Evolutionary conservation across 495 filamentous ascomycete species (phyloP), one percentile per base, ranked within the genome.

Genomic region (Halenospora varia): DNA sequence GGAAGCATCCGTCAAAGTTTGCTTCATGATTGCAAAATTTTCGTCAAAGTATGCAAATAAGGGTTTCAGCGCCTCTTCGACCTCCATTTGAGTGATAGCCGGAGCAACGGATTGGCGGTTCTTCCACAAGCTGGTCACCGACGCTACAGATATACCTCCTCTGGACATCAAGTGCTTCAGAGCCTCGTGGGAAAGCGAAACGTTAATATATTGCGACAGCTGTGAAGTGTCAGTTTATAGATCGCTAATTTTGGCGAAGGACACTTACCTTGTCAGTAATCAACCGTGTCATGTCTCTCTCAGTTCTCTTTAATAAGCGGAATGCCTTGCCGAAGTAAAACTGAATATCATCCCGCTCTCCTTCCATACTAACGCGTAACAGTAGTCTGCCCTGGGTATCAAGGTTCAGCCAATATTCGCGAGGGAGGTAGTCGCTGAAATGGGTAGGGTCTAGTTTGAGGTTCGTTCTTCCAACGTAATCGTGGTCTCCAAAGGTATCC

Each of bases 291-390:
- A 99, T 99, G 68, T 99, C 94, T 57, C 92, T 81, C 71, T 97
- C 94, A 0, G 92, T 95, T 55, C 94, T 82, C 78, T 97, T 97
- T 63, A 97, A 76, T 25, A 89, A 92, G 51, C 94, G 81, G 75
- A 99, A 97, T 40, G 93, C 89, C 74, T 96, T 97, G 56, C 92
- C 94, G 74, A 97, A 97, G 66, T 96, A 94, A 68, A 99, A 99
- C 63, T 96, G 90, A 60, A 99, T 97, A 65, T 99, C 94, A 65
- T 99, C 94, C 50, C 94, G 81, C 69, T 99, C 94, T 53, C 94
- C 94, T 73, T 99, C 94, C 94, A 99, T 99, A 65, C 89, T 96
- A 23, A 97, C 89, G 59, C 95, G 78, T 40, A 99, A 79, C 40
- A 99, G 68, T 44, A 99, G 74, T 51, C 95, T 77, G 1, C 94